Evolutionary conservation across 139 green algal species (phyloP), one percentile per base, ranked within the genome.

Genomic region (Eudorina sp.): DNA sequence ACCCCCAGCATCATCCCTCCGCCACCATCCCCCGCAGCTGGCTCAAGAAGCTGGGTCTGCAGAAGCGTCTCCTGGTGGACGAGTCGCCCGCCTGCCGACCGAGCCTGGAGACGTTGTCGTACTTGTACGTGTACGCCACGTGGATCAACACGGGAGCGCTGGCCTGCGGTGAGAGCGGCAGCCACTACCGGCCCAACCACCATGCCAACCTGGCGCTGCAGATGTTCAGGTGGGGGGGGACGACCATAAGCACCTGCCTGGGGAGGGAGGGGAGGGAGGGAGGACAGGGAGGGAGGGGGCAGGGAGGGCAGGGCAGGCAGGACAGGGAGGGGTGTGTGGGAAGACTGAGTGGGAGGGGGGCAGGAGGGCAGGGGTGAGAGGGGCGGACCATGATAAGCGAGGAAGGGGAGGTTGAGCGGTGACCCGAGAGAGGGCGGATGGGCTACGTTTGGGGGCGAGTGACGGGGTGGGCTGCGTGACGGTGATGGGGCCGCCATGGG

Each of bases 61-160:
- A 95, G 31, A 97, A 97, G 91, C 34, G 75, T 11, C 82, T 98
- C 88, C 89, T 99, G 85, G 95, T 98, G 78, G 95, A 98, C 45
- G 25, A 93, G 4, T 83, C 95, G 0, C 55, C 76, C 0, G 82
- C 90, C 40, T 84, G 85, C 73, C 83, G 92, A 19, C 96, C 96
- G 0, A 76, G 91, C 2, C 21, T 95, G 46, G 92, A 96, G 13
- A 81, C 89, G 11, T 40, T 93, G 64, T 86, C 90, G 7, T 72
- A 77, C 4, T 51, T 83, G 45, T 94, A 93, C 75, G 87, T 94
- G 41, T 95, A 96, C 83, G 64, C 96, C 83, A 96, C 96, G 70
- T 99, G 97, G 97, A 94, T 99, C 73, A 95, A 91, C 91, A 97
- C 93, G 5, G 98, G 98, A 19, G 95, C 96, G 19, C 95, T 99